A percentile compares a stretch with the other conserved stretches of the same genome.
Conservation (phyloP, 768 basidiomycete genomes). For the Psilocybe cubensis region DNA sequence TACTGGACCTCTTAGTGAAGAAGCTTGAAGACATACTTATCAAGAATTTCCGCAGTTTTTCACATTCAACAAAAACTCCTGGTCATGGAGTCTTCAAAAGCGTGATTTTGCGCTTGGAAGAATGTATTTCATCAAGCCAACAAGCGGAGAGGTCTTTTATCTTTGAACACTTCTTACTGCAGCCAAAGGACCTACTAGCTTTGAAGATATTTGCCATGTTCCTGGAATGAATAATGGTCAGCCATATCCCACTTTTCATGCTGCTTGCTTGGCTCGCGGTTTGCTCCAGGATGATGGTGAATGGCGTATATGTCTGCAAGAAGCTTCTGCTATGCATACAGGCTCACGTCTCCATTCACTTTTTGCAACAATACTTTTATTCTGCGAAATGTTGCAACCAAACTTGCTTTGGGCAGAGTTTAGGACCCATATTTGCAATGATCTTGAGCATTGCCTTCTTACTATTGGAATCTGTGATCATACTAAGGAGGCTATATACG, state of each 20-base stretch:
- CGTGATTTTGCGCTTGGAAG: conserved; percentile 38
- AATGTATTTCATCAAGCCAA: conserved; percentile 42
- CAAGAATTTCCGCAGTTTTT: conserved; percentile 38
- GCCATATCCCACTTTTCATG: conserved; percentile 33
- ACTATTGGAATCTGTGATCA: conserved; percentile 15
- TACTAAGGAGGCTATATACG: conserved; percentile 37
- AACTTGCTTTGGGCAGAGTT: conserved; percentile 41
- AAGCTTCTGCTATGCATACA: conserved; percentile 39
- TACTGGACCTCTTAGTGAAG: conserved; percentile 13
- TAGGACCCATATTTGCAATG: conserved; percentile 41
- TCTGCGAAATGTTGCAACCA: conserved; percentile 34
- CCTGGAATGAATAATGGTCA: conserved; percentile 23
- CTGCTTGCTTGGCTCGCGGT: conserved; percentile 43
- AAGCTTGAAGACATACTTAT: conserved; percentile 28
- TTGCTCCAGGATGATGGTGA: conserved; percentile 53
- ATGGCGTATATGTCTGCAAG: conserved; percentile 40
- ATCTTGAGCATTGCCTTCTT: conserved; percentile 30
- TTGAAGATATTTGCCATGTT: conserved; percentile 23
- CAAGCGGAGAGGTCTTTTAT: conserved; percentile 42
- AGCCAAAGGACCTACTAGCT: conserved; percentile 36
- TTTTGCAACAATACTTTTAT: conserved; percentile 40
- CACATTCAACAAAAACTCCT: conserved; percentile 6
- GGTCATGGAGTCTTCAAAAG: conserved; percentile 32
- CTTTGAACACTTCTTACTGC: conserved; percentile 42
- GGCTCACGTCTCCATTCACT: conserved; percentile 37